A percentile compares a stretch with the other conserved stretches of the same genome.
Evolutionary conservation across 2,329 filamentous ascomycete genomes (phyloP).

Genomic region (Cladosporium sp.): DNA sequence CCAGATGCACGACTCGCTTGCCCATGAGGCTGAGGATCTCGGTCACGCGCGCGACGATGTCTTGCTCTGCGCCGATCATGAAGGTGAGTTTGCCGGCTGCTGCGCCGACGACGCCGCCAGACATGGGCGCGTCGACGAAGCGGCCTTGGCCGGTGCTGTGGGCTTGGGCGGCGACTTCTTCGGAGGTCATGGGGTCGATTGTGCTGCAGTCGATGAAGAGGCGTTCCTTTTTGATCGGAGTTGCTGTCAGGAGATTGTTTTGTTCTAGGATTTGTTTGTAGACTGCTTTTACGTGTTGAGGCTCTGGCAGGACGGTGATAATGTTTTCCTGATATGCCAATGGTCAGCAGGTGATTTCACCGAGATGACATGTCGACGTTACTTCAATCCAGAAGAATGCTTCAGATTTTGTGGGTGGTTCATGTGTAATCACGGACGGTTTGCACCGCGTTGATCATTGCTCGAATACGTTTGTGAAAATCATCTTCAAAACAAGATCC

Average conservation of each 20-base stretch:
- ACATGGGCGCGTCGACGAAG: constrained; percentile 96
- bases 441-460: constrained; percentile 12
- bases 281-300: constrained; percentile 77
- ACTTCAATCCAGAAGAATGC: not conserved
- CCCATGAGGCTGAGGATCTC: constrained; percentile 76
- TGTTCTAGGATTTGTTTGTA: constrained; percentile 68
- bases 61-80: constrained; percentile 72
- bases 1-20: constrained; percentile 76
- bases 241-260: constrained; percentile 44
- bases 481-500: constrained; percentile 12
- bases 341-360: constrained; percentile 35
- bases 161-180: constrained; percentile 66
- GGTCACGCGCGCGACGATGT: constrained; percentile 58
- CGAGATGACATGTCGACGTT: constrained; percentile 17
- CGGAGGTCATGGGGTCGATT: constrained; percentile 83
- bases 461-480: constrained; percentile 7
- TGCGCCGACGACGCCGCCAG: constrained; percentile 88
- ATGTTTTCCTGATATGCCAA: constrained; percentile 62
- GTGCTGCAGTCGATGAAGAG: constrained; percentile 96
- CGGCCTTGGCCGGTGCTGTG: constrained; percentile 60
- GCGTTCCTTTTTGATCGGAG: constrained; percentile 49
- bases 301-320: constrained; percentile 84
- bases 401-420: constrained; percentile 13
- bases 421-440: constrained; percentile 8
- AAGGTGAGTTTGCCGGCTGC: constrained; percentile 84